A percentile compares a stretch with the other conserved stretches of the same genome.
Conservation (phyloP, 1,284 basidiomycete species). For the Schizophyllum amplum region DNA sequence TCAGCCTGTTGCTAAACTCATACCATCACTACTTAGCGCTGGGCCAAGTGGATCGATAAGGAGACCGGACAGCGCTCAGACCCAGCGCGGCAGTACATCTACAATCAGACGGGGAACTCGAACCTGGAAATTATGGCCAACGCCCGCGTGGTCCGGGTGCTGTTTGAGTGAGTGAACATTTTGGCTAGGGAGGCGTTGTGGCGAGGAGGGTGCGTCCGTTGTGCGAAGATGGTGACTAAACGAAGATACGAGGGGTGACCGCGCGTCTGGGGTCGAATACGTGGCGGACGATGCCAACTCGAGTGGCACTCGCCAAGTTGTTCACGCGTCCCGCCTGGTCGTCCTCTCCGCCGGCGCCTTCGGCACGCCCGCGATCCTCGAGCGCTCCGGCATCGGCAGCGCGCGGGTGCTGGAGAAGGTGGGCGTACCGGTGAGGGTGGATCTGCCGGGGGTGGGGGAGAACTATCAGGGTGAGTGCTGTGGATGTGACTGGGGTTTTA, state of each 20-base stretch:
- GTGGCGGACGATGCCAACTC: constrained; percentile 13
- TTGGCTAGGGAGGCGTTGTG: not conserved
- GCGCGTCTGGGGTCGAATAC: constrained; percentile 44
- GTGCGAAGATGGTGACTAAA: too few species aligned
- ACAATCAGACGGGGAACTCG: constrained; percentile 33
- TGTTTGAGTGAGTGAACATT: constrained; percentile 36
- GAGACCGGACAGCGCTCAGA: constrained; percentile 50
- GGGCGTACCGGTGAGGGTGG: constrained; percentile 33
- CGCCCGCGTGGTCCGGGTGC: constrained; percentile 35
- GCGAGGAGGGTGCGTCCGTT: too few species aligned
- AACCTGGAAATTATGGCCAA: constrained; percentile 30
- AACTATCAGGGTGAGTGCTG: constrained; percentile 25
- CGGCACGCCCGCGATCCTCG: constrained; percentile 46
- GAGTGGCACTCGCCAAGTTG: constrained; percentile 15
- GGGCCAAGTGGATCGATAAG: constrained; percentile 24
- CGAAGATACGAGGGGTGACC: constrained; percentile 2
- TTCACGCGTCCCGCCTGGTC: constrained; percentile 34
- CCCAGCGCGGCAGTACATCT: constrained; percentile 48
- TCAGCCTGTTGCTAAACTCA: too few species aligned
- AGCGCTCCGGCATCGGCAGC: constrained; percentile 45
- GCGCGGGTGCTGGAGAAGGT: constrained; percentile 30
- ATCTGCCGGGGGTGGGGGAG: constrained; percentile 52
- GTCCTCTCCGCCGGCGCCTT: constrained; percentile 46
- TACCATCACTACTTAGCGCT: too few species aligned
- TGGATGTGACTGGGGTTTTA: too few species aligned